A percentile compares a stretch with the other conserved stretches of the same genome.
Conservation (phyloP, 2,329 filamentous ascomycete genomes). For the Alternaria burnsii region DNA sequence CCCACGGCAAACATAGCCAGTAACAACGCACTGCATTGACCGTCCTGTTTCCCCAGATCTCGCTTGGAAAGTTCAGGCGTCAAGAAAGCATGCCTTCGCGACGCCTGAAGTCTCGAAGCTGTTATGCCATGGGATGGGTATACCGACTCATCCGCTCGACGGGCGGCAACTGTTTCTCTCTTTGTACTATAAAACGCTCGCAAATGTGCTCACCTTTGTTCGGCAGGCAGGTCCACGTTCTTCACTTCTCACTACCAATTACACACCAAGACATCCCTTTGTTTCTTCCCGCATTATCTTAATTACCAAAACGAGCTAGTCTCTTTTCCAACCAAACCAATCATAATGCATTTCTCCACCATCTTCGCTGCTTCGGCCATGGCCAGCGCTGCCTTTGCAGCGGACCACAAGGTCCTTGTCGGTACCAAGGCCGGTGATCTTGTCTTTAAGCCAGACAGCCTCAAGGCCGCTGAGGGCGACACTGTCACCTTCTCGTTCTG, state of each 20-base stretch:
- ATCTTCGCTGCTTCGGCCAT: slow-evolving; percentile 45
- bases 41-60: slow-evolving; percentile 24
- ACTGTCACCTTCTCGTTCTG: slow-evolving; percentile 52
- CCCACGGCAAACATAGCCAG: slow-evolving; percentile 34
- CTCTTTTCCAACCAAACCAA: slow-evolving; percentile 37
- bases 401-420: slow-evolving; percentile 45
- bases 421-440: slow-evolving; percentile 37
- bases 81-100: slow-evolving; percentile 40
- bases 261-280: slow-evolving; percentile 34
- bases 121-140: slow-evolving; percentile 43
- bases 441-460: slow-evolving; percentile 47
- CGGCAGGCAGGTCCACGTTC: slow-evolving; percentile 49
- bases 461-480: slow-evolving; percentile 48
- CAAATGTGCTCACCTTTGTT: slow-evolving; percentile 43
- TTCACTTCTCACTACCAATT: slow-evolving; percentile 44
- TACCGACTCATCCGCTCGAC: slow-evolving; percentile 32
- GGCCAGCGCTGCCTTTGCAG: slow-evolving; percentile 41
- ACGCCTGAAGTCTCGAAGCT: slow-evolving; percentile 46
- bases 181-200: slow-evolving; percentile 46
- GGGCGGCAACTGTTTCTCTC: slow-evolving; percentile 37
- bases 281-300: slow-evolving; percentile 25
- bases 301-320: slow-evolving; percentile 44
- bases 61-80: slow-evolving; percentile 26
- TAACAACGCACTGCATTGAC: slow-evolving; percentile 21
- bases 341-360: slow-evolving; percentile 52